These are phyloP conservation scores for Moniliella sp. DNA, from an alignment of 1,284 basidiomycete genomes.

Conservation along the genomic window DNA sequence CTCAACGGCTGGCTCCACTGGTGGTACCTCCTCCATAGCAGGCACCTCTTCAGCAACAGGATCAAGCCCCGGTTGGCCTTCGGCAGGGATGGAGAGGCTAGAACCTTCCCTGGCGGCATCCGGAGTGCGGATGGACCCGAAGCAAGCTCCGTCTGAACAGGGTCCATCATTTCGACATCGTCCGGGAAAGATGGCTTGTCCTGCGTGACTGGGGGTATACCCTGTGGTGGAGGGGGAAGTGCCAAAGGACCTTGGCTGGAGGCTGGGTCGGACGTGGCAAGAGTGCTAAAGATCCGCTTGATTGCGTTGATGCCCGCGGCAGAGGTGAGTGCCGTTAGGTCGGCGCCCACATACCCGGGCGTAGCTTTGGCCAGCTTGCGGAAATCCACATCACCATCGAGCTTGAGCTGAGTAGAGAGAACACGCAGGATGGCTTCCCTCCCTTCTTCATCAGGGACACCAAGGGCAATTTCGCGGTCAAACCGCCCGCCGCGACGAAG, in stretches of 20 bases:
- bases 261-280: no score
- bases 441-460: constrained; percentile 63
- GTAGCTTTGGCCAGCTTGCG: constrained; percentile 64
- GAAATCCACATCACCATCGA: constrained; percentile 62
- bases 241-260: no score
- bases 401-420: constrained; percentile 15
- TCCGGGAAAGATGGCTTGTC: no score
- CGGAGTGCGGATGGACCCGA: no score
- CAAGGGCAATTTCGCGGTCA: constrained; percentile 91
- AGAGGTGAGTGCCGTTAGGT: constrained; percentile 67
- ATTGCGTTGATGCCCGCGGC: constrained; percentile 88
- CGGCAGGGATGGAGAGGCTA: no score
- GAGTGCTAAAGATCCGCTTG: constrained; percentile 70
- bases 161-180: constrained; percentile 1
- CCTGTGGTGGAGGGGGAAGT: no score
- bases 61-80: no score
- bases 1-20: no score
- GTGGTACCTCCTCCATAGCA: no score
- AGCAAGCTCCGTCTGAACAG: neutral
- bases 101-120: no score
- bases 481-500: constrained; percentile 77
- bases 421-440: constrained; percentile 39
- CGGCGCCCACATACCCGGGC: constrained; percentile 88
- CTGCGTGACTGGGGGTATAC: no score
- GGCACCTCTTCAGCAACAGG: no score